phyloP scores from a whole-genome alignment of 805 yeast species.

The Blastobotrys americana region DNA sequence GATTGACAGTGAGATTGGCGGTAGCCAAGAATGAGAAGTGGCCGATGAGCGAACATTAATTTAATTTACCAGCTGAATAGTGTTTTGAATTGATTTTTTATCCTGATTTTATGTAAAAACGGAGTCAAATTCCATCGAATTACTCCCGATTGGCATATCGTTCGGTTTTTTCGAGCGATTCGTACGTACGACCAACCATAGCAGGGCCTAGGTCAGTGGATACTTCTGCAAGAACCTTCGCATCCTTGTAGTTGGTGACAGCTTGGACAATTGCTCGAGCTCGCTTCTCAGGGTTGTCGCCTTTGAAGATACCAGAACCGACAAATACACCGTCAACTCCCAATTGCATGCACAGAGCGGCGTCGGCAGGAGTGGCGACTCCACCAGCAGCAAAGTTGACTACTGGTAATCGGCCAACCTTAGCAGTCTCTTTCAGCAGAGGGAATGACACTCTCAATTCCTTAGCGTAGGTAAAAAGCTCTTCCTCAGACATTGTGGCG shows the following conservation, averaged over 20 bases:
- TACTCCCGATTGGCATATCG: slow-evolving; percentile 3
- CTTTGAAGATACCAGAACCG: slow-evolving; percentile 73
- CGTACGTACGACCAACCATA: slow-evolving; percentile 66
- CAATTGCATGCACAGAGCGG: slow-evolving; percentile 73
- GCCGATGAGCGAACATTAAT: too few relatives aligned
- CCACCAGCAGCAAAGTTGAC: slow-evolving; percentile 89
- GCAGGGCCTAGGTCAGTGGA: slow-evolving; percentile 67
- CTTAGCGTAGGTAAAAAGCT: slow-evolving; percentile 45
- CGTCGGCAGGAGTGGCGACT: slow-evolving; percentile 82
- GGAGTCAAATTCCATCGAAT: neutral
- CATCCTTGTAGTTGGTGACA: slow-evolving; percentile 61
- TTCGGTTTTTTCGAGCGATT: slow-evolving; percentile 31
- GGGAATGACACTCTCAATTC: slow-evolving; percentile 53
- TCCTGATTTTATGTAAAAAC: neutral
- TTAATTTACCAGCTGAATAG: too few relatives aligned
- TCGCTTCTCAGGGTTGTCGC: slow-evolving; percentile 61
- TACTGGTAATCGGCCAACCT: slow-evolving; percentile 62
- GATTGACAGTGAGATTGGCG: too few relatives aligned
- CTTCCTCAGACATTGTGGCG: slow-evolving; percentile 36
- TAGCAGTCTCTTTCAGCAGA: slow-evolving; percentile 40
- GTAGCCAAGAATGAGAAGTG: too few relatives aligned
- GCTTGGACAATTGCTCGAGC: slow-evolving; percentile 78
- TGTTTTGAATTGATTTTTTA: slow-evolving; percentile 11
- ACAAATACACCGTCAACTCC: slow-evolving; percentile 78
- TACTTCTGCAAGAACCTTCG: slow-evolving; percentile 51